A percentile compares a stretch with the other conserved stretches of the same genome.
phyloP scores from a whole-genome alignment of 768 basidiomycete genomes.

The Pisolithus marmoratus region DNA sequence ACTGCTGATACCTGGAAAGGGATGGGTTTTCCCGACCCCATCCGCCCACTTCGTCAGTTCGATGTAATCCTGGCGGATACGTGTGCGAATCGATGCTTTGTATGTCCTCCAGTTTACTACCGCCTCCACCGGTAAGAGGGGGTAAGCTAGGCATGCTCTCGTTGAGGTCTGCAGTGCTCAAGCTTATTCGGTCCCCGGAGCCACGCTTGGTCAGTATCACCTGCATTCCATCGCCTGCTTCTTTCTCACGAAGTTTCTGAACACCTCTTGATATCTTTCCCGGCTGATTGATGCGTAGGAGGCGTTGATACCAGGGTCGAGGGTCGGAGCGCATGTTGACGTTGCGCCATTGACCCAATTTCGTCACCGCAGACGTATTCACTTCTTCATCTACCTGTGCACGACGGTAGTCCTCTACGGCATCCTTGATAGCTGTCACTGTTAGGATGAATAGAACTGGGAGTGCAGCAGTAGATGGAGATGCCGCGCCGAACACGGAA shows the following conservation, averaged over 20 bases:
- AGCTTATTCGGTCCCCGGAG: constrained; percentile 33
- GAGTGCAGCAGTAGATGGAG: constrained; percentile 74
- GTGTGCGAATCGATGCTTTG: constrained; percentile 61
- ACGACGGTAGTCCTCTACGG: constrained; percentile 92
- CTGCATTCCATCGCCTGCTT: constrained; percentile 62
- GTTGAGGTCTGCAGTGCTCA: constrained; percentile 39
- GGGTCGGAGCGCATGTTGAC: constrained; percentile 81
- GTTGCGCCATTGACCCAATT: constrained; percentile 85
- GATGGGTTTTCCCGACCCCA: constrained; percentile 36
- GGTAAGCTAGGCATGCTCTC: constrained; percentile 39
- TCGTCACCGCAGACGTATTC: constrained; percentile 90
- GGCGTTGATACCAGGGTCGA: constrained; percentile 65
- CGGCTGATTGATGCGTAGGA: constrained; percentile 66
- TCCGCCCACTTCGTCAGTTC: constrained; percentile 25
- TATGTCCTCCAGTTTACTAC: constrained; percentile 59
- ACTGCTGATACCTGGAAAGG: constrained; percentile 47
- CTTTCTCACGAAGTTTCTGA: constrained; percentile 73
- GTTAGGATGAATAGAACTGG: constrained; percentile 83
- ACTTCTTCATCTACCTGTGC: constrained; percentile 85
- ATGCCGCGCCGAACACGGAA: constrained; percentile 84
- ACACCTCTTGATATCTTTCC: constrained; percentile 83
- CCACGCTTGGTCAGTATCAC: constrained; percentile 50
- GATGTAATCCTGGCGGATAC: constrained; percentile 48
- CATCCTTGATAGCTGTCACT: constrained; percentile 94
- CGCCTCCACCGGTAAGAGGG: constrained; percentile 36